Evolutionary conservation across 495 filamentous ascomycete genomes (phyloP).

Genomic region (Hypoxylon cercidicola): DNA sequence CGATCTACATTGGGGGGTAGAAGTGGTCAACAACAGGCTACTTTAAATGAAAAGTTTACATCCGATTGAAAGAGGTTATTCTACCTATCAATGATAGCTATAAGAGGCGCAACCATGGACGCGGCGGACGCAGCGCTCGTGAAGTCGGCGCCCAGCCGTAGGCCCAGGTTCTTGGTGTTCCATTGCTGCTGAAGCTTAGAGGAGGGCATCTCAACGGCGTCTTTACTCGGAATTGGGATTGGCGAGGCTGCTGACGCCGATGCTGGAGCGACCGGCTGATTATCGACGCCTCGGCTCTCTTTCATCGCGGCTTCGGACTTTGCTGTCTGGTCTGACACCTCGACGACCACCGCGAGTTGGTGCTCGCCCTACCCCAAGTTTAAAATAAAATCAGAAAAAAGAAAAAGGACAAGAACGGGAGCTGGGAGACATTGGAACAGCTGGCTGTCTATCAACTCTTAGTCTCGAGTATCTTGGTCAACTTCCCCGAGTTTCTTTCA

Average conservation of each 20-base stretch:
- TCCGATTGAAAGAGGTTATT: neutral
- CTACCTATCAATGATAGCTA: constrained; percentile 92
- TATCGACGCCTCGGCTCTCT: constrained; percentile 7
- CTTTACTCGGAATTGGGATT: constrained; percentile 18
- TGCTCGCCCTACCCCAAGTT: constrained; percentile 8
- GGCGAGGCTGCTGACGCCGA: constrained; percentile 4
- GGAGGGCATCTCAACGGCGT: constrained; percentile 30
- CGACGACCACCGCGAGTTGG: constrained; percentile 5
- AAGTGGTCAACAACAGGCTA: constrained; percentile 26
- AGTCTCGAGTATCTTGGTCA: neutral
- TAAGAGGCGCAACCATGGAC: constrained; percentile 84
- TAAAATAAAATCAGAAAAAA: constrained; percentile 18
- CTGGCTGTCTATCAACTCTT: neutral
- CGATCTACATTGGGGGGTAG: constrained; percentile 61
- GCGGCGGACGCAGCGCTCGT: constrained; percentile 79
- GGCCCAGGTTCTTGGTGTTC: constrained; percentile 79
- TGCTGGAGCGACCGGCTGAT: constrained; percentile 19
- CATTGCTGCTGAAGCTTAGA: constrained; percentile 58
- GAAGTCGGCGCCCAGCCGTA: constrained; percentile 77
- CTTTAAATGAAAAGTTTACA: neutral
- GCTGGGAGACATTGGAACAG: constrained; percentile 28
- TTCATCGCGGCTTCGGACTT: constrained; percentile 15
- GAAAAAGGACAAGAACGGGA: constrained; percentile 13
- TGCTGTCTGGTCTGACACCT: constrained; percentile 6
- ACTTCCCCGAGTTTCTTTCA: constrained; percentile 10